Evolutionary conservation across 2,329 filamentous ascomycete genomes (phyloP).

Genomic region (Cladophialophora exuberans): DNA sequence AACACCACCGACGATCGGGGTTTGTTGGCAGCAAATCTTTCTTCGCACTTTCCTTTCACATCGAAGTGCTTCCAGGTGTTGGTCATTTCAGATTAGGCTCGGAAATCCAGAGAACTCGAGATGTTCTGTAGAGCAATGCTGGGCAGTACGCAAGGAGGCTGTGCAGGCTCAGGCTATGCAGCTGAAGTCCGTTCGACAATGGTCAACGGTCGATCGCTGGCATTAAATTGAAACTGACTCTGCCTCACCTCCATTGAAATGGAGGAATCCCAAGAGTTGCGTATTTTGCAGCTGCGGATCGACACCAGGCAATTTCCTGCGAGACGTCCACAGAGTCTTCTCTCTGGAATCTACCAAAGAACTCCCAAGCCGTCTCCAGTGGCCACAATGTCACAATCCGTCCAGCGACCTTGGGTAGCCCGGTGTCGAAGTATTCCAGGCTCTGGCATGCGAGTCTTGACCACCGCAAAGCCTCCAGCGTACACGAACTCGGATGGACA

Average conservation of each 20-base stretch:
- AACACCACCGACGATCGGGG: too few relatives aligned
- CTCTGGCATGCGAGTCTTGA: slow-evolving; percentile 24
- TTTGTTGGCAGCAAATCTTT: too few relatives aligned
- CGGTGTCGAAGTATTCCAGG: slow-evolving; percentile 28
- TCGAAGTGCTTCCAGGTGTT: too few relatives aligned
- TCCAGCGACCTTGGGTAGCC: slow-evolving; percentile 12
- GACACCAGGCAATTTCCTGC: slow-evolving; percentile 25
- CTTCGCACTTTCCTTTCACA: too few relatives aligned
- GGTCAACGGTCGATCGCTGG: too few relatives aligned
- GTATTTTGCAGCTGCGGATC: slow-evolving; percentile 18
- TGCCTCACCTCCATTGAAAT: slow-evolving; percentile 21
- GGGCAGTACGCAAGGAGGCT: too few relatives aligned
- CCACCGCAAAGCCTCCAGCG: slow-evolving; percentile 25
- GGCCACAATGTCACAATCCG: slow-evolving; percentile 25
- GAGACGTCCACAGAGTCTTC: slow-evolving; percentile 18
- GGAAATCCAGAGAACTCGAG: too few relatives aligned
- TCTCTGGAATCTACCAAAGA: slow-evolving; percentile 11
- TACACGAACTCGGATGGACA: slow-evolving; percentile 12
- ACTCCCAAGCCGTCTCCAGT: slow-evolving; percentile 25
- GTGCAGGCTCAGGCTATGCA: too few relatives aligned
- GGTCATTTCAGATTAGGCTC: too few relatives aligned
- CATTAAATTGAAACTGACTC: too few relatives aligned
- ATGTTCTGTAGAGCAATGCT: too few relatives aligned
- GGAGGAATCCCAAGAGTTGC: slow-evolving; percentile 20
- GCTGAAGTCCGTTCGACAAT: too few relatives aligned